phyloP scores from a whole-genome alignment of 345 rosid genomes.

The Sonneratia alba region DNA sequence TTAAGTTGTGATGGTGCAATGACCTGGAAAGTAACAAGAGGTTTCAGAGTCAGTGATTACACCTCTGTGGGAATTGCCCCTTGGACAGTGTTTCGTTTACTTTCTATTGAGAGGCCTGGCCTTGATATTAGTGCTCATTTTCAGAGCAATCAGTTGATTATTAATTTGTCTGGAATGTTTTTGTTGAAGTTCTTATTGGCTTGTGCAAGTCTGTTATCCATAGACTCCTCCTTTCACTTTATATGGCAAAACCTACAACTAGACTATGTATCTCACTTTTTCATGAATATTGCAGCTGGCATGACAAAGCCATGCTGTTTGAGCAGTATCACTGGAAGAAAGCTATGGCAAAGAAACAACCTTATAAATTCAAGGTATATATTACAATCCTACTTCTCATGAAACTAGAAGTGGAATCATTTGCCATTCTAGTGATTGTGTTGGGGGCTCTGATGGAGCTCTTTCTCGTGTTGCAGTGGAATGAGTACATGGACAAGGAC shows the following conservation, averaged over 20 bases:
- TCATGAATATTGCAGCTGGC: constrained; percentile 54
- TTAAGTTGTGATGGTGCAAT: background rate
- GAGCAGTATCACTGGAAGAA: constrained; percentile 87
- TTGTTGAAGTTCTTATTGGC: background rate
- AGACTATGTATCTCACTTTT: background rate
- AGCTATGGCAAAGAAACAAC: constrained; percentile 61
- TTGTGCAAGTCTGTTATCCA: background rate
- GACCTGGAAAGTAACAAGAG: background rate
- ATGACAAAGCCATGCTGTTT: constrained; percentile 76
- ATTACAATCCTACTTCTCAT: background rate
- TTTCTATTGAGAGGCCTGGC: background rate
- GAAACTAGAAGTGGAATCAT: background rate
- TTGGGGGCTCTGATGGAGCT: constrained; percentile 2
- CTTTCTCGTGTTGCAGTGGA: constrained; percentile 55
- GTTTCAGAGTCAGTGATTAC: background rate
- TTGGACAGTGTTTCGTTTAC: background rate
- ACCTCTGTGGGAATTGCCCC: background rate
- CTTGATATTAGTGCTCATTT: background rate
- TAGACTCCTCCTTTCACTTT: background rate
- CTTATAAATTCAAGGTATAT: constrained; percentile 66
- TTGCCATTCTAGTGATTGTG: background rate
- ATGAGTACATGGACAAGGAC: constrained; percentile 63
- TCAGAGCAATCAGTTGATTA: background rate
- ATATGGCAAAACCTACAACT: background rate
- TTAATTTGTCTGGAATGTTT: background rate